Percentiles rank a stretch among this genome's conserved stretches.
These are phyloP conservation scores for Flaveria sonorensis DNA, from an alignment of 129 eudicot species.

Conservation along the genomic window DNA sequence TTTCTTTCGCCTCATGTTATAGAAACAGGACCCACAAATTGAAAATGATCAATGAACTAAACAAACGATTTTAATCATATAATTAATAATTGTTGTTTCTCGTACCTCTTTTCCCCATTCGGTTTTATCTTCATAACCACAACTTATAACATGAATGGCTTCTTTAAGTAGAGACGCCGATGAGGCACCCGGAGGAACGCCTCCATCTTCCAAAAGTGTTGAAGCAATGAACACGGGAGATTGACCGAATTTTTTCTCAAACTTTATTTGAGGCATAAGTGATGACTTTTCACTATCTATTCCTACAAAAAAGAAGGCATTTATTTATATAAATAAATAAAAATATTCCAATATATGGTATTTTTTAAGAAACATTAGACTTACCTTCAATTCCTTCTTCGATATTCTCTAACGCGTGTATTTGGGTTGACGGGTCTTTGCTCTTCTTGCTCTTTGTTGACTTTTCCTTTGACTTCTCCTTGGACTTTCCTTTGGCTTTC, in stretches of 20 bases:
- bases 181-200: slow-evolving; percentile 71
- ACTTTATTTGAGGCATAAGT: slow-evolving; percentile 88
- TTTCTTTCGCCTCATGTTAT: not conserved
- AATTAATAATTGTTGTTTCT: not conserved
- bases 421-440: slow-evolving; percentile 66
- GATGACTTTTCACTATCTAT: slow-evolving; percentile 79
- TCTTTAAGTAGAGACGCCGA: slow-evolving; percentile 88
- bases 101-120: slow-evolving; percentile 98
- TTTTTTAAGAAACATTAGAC: slow-evolving; percentile 12
- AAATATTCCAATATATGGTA: not conserved
- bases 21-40: not conserved
- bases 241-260: slow-evolving; percentile 94
- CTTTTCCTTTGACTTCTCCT: slow-evolving; percentile 52
- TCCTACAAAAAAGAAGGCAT: slow-evolving; percentile 44
- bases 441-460: slow-evolving; percentile 59
- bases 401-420: slow-evolving; percentile 85
- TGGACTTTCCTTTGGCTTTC: slow-evolving; percentile 52
- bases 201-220: slow-evolving; percentile 81
- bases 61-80: slow-evolving; percentile 22
- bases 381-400: slow-evolving; percentile 97
- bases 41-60: not conserved
- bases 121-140: slow-evolving; percentile 95
- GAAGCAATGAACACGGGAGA: slow-evolving; percentile 94
- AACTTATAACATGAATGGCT: slow-evolving; percentile 92
- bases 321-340: not conserved